These are phyloP conservation scores for Naganishia albida DNA, from an alignment of 1,284 basidiomycete genomes.

Conservation along the genomic window DNA sequence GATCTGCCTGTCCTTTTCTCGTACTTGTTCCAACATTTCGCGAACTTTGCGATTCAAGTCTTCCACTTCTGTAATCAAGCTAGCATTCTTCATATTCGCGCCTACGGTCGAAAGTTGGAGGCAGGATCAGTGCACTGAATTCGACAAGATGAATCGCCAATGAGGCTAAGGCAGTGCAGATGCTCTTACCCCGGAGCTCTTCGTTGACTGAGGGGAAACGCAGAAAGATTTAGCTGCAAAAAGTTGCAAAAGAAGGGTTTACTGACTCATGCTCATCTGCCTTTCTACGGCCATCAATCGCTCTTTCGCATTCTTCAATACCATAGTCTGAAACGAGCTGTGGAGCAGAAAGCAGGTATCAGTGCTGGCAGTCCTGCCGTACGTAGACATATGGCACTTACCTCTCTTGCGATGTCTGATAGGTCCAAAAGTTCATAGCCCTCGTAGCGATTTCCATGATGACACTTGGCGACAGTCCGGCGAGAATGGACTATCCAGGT, in stretches of 20 bases:
- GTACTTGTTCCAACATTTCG: conserved; percentile 33
- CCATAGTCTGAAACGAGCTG: conserved; percentile 39
- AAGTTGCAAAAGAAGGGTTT: not conserved
- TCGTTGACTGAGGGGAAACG: conserved; percentile 30
- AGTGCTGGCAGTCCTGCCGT: not conserved
- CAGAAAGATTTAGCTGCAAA: not conserved
- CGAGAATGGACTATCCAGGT: conserved; percentile 38
- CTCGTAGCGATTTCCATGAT: conserved; percentile 40
- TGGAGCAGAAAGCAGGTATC: not conserved
- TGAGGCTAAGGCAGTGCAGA: not conserved
- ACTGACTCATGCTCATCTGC: conserved; percentile 36
- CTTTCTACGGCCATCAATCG: conserved; percentile 34
- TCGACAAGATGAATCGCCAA: not conserved
- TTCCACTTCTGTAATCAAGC: conserved; percentile 34
- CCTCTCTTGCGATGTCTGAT: conserved; percentile 43
- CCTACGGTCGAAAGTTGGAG: conserved; percentile 8
- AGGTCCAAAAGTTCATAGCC: conserved; percentile 42
- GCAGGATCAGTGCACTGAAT: not conserved
- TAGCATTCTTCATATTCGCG: conserved; percentile 34
- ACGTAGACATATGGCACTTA: not conserved
- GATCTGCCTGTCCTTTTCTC: conserved; percentile 36
- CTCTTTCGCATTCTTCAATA: conserved; percentile 39
- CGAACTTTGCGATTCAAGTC: conserved; percentile 28
- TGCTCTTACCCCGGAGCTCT: conserved; percentile 35
- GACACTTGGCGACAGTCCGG: conserved; percentile 38